Evolutionary conservation across 805 yeast species (phyloP).

Genomic region (Blastobotrys parvus): DNA sequence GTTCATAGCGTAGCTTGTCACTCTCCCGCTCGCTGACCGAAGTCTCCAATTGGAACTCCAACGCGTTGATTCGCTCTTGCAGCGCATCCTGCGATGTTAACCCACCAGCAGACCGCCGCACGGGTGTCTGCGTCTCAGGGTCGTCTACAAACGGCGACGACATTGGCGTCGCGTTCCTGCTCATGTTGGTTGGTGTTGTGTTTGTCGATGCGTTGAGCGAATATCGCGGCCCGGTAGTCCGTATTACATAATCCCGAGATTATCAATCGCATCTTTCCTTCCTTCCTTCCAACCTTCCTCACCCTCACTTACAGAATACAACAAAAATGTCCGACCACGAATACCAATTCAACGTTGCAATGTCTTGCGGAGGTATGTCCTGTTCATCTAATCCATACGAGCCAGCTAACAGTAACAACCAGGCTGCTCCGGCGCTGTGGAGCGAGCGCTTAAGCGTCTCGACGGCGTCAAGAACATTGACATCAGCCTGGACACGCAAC

Average conservation of each 20-base stretch:
- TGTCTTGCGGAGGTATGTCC: conserved; percentile 63
- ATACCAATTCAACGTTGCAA: conserved; percentile 72
- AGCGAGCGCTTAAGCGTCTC: conserved; percentile 59
- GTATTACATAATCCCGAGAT: no score
- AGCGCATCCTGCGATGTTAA: conserved; percentile 3
- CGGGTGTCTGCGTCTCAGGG: not conserved
- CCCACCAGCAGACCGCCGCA: no score
- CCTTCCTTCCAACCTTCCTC: no score
- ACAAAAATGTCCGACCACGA: conserved; percentile 32
- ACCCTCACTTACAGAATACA: no score
- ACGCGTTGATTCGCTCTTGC: conserved; percentile 20
- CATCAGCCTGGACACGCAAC: conserved; percentile 70
- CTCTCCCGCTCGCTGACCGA: conserved; percentile 34
- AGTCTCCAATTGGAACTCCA: conserved; percentile 33
- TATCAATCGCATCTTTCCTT: not conserved
- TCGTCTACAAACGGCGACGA: not conserved
- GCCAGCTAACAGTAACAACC: not conserved
- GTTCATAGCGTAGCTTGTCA: conserved; percentile 28
- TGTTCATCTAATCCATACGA: not conserved
- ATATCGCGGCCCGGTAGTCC: not conserved
- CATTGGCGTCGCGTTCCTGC: not conserved
- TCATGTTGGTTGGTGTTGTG: not conserved
- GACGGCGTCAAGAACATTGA: conserved; percentile 69
- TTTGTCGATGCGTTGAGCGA: no score
- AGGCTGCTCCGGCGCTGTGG: conserved; percentile 83